Conservation (phyloP, 495 filamentous ascomycete genomes). For the Lineolata rhizophorae region DNA sequence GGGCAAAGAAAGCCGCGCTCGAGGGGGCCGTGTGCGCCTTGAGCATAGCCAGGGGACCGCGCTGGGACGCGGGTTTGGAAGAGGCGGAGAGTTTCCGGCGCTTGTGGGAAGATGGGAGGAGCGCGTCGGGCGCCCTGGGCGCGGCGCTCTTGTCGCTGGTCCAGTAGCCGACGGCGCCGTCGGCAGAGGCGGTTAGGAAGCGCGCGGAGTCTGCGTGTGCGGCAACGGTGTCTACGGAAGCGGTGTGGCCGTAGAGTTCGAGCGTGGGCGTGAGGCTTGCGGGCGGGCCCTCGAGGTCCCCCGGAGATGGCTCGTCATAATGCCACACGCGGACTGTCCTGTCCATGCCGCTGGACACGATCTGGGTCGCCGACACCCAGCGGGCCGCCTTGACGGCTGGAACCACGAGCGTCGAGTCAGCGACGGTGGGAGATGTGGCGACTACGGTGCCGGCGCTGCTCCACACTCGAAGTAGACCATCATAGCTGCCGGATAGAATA, state of each 20-base stretch:
- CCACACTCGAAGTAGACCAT: constrained; percentile 75
- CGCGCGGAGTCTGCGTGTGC: constrained; percentile 53
- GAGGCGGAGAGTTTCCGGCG: constrained; percentile 42
- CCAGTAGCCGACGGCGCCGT: constrained; percentile 71
- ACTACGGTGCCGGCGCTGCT: constrained; percentile 54
- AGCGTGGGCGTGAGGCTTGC: constrained; percentile 50
- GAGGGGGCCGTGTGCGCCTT: constrained; percentile 49
- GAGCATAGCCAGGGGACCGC: constrained; percentile 57
- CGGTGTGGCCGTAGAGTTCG: constrained; percentile 72
- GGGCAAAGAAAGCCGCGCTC: constrained; percentile 60
- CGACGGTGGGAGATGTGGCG: constrained; percentile 38
- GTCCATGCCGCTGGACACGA: constrained; percentile 67
- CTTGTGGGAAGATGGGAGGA: constrained; percentile 49
- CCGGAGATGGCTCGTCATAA: constrained; percentile 36
- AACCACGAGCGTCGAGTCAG: too few species aligned
- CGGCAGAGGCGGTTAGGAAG: constrained; percentile 62
- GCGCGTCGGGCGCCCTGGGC: constrained; percentile 40
- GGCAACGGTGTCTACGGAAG: constrained; percentile 49
- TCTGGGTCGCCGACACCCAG: constrained; percentile 50
- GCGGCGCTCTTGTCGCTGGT: constrained; percentile 48
- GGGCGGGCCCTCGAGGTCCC: too few species aligned
- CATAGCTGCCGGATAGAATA: constrained; percentile 75
- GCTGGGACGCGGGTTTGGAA: constrained; percentile 35
- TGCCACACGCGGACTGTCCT: constrained; percentile 73
- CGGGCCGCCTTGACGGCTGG: constrained; percentile 52